Evolutionary conservation across 768 basidiomycete genomes (phyloP).

Genomic region (Astraeus odoratus): DNA sequence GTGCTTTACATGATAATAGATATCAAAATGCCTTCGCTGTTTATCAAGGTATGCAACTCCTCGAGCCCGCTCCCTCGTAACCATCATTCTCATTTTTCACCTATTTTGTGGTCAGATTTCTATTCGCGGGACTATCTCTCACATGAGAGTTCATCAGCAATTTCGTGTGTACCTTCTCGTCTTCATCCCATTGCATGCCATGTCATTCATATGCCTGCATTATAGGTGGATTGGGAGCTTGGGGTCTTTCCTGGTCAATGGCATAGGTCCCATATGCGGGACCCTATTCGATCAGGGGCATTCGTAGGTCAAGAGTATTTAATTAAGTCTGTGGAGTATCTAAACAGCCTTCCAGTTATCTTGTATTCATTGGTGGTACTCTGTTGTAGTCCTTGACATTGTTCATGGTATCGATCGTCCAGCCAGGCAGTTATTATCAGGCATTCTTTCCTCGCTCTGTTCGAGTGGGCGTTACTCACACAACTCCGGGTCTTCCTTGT

Average conservation of each 20-base stretch:
- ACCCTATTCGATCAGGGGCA: slow-evolving; percentile 20
- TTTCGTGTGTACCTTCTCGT: slow-evolving; percentile 15
- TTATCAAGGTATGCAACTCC: slow-evolving; percentile 21
- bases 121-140: slow-evolving; percentile 16
- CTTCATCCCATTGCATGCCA: no score
- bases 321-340: background rate
- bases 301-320: slow-evolving; percentile 14
- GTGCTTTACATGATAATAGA: slow-evolving; percentile 2
- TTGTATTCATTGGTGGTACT: slow-evolving; percentile 17
- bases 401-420: slow-evolving; percentile 35
- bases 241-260: slow-evolving; percentile 10
- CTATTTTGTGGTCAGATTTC: slow-evolving; percentile 10
- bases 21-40: slow-evolving; percentile 22
- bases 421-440: slow-evolving; percentile 30
- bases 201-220: background rate
- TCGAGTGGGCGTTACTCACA: background rate
- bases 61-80: no score
- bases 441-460: slow-evolving; percentile 8
- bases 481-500: slow-evolving; percentile 33
- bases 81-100: background rate
- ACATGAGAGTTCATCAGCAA: slow-evolving; percentile 15
- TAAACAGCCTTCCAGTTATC: background rate
- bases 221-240: slow-evolving; percentile 23
- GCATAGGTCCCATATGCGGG: slow-evolving; percentile 17
- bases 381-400: slow-evolving; percentile 22